Evolutionary conservation across 2,329 filamentous ascomycete genomes (phyloP).

Genomic region (Xylariaceae sp.): DNA sequence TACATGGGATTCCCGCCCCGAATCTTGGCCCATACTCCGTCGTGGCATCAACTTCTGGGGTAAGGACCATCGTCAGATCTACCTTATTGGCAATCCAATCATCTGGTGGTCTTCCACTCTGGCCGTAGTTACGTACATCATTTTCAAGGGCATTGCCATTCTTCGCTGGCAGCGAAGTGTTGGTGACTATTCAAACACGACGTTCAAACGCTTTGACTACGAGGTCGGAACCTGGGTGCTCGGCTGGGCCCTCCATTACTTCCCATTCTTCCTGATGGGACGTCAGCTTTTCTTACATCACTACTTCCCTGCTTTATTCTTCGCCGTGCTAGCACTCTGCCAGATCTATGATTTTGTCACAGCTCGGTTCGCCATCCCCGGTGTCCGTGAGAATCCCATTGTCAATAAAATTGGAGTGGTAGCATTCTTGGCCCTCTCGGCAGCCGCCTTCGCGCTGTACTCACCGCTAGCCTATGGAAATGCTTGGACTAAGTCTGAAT

Average conservation of each 20-base stretch:
- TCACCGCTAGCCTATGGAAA: constrained; percentile 90
- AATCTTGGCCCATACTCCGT: constrained; percentile 84
- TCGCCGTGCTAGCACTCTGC: constrained; percentile 81
- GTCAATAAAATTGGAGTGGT: constrained; percentile 71
- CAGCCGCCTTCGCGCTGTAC: constrained; percentile 76
- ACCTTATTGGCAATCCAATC: constrained; percentile 89
- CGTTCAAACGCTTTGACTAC: constrained; percentile 96
- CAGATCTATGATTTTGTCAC: constrained; percentile 84
- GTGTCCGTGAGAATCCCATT: constrained; percentile 62
- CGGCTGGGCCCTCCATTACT: constrained; percentile 97
- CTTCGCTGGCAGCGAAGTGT: constrained; percentile 93
- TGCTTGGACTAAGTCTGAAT: constrained; percentile 84
- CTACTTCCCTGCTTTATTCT: constrained; percentile 96
- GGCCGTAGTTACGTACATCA: constrained; percentile 67
- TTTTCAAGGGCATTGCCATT: constrained; percentile 82
- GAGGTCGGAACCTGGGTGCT: constrained; percentile 87
- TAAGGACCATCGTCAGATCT: constrained; percentile 87
- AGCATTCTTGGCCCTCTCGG: constrained; percentile 66
- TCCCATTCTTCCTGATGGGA: constrained; percentile 97
- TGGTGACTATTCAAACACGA: constrained; percentile 73
- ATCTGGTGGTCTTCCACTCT: constrained; percentile 89
- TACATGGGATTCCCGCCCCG: constrained; percentile 93
- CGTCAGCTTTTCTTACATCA: constrained; percentile 97
- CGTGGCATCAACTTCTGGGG: constrained; percentile 99
- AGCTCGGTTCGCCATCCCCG: constrained; percentile 63